Percentiles rank a stretch among this genome's conserved stretches.
These are phyloP conservation scores for Amanita phalloides DNA, from an alignment of 768 basidiomycete species.

Conservation along the genomic window DNA sequence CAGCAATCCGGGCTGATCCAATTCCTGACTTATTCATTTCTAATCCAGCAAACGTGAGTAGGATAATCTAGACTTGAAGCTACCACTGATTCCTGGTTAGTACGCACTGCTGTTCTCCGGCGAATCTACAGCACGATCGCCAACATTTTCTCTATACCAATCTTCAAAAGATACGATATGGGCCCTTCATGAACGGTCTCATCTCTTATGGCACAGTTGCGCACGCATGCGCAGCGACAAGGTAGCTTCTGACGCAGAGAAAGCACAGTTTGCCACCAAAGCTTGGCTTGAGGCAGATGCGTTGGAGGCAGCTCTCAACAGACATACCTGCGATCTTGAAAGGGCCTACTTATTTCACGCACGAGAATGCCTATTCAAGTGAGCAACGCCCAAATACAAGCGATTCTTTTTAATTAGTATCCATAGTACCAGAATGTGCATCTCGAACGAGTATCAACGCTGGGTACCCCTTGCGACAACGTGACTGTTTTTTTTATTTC, in stretches of 20 bases:
- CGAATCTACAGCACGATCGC: conserved; percentile 39
- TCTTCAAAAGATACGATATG: conserved; percentile 59
- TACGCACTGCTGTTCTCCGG: conserved; percentile 68
- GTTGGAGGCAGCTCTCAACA: conserved; percentile 51
- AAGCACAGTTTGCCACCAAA: conserved; percentile 50
- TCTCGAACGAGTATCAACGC: conserved; percentile 59
- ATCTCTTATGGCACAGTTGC: conserved; percentile 68
- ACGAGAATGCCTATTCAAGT: conserved; percentile 73
- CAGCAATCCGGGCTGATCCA: conserved; percentile 21
- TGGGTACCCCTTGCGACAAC: conserved; percentile 48
- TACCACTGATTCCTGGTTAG: conserved; percentile 21
- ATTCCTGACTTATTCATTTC: conserved; percentile 42
- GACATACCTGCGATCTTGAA: conserved; percentile 59
- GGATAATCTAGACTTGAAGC: not conserved
- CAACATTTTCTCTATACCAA: conserved; percentile 9
- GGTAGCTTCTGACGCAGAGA: conserved; percentile 32
- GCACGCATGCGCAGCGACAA: conserved; percentile 43
- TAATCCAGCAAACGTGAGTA: conserved; percentile 57
- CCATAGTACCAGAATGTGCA: conserved; percentile 54
- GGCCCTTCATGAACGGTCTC: conserved; percentile 62
- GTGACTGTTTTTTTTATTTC: conserved; percentile 24
- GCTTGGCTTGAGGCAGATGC: conserved; percentile 65
- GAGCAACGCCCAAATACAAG: conserved; percentile 17
- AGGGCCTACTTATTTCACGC: conserved; percentile 59
- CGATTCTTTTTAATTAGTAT: conserved; percentile 6